Evolutionary conservation across 192 early-diverging fungal species (phyloP), one percentile per base, ranked within the genome.

Genomic region (Coemansia sp.): DNA sequence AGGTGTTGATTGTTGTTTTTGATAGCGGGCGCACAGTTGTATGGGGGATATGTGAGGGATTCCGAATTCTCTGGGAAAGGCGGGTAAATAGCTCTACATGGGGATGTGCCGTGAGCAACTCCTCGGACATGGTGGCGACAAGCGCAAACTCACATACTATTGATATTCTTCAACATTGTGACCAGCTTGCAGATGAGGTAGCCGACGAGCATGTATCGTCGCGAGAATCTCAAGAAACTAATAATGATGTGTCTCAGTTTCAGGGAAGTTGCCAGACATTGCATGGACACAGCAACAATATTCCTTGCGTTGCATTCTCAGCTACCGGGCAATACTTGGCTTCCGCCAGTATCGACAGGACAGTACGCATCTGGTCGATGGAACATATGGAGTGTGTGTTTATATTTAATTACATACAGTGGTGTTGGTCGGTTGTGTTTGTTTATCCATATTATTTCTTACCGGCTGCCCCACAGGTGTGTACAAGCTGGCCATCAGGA

Each of bases 121-220:
- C 46, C 9, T 31, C 63, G 2, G 46, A 30, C n/a, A 54, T 54
- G 3, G 63, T 75, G 6, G 78, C 78, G 14, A 72, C 62, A 29
- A 80, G 78, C 52, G 63, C 78, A 50, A 80, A 80, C 66, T 74
- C 78, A 11, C 66, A 66, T 55, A 62, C 24, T 56, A 66, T 68
- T 29, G 59, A 69, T n/a, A 52, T 74, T 8, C 57, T 74, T 22
- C 24, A 51, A 7, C 67, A 46, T 10, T 0, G 39, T 14, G 11
- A 17, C 14, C 39, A 46, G 39, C 39, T 46, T 46, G 0, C 1
- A 46, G 17, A 46, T 17, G 39, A 46, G 39, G 14, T 14, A 17
- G 14, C 39, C 1, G 9, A 17, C 14, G 17, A 46, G 14, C 3
- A 14, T 17, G 3, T 14, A 17, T 46, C 39, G 14, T 17, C 11